phyloP scores from a whole-genome alignment of 768 basidiomycete genomes.

The Asterophora parasitica region DNA sequence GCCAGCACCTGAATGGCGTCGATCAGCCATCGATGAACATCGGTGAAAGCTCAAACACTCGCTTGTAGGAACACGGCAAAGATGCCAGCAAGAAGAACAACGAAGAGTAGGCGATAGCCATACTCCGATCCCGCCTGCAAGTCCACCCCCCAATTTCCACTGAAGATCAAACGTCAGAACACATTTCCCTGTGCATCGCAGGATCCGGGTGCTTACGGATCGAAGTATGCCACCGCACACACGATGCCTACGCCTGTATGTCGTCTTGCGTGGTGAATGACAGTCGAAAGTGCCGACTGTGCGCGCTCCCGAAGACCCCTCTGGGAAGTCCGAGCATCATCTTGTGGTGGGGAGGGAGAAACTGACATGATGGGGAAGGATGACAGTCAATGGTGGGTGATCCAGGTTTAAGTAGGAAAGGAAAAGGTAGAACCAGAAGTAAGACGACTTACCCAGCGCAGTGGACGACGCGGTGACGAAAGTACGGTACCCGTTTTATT shows the following conservation, averaged over 20 bases:
- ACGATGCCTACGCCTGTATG: slow-evolving; percentile 84
- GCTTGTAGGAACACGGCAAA: slow-evolving; percentile 84
- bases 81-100: slow-evolving; percentile 77
- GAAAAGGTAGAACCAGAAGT: slow-evolving; percentile 19
- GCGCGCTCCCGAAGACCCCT: slow-evolving; percentile 19
- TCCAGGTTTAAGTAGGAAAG: slow-evolving; percentile 22
- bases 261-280: slow-evolving; percentile 49
- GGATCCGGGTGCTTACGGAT: slow-evolving; percentile 53
- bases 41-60: slow-evolving; percentile 6
- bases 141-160: slow-evolving; percentile 90
- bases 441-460: slow-evolving; percentile 35
- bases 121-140: slow-evolving; percentile 80
- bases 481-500: slow-evolving; percentile 31
- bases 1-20: slow-evolving; percentile 55
- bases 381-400: not conserved
- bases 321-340: not conserved
- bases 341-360: slow-evolving; percentile 10
- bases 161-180: slow-evolving; percentile 18
- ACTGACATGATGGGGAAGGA: slow-evolving; percentile 24
- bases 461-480: slow-evolving; percentile 30
- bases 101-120: slow-evolving; percentile 83
- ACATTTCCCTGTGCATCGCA: not conserved
- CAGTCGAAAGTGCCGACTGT: slow-evolving; percentile 24
- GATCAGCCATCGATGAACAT: slow-evolving; percentile 1
- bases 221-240: slow-evolving; percentile 85